Evolutionary conservation across 2,329 filamentous ascomycete genomes (phyloP).

Genomic region (Pseudofabraea citricarpa): DNA sequence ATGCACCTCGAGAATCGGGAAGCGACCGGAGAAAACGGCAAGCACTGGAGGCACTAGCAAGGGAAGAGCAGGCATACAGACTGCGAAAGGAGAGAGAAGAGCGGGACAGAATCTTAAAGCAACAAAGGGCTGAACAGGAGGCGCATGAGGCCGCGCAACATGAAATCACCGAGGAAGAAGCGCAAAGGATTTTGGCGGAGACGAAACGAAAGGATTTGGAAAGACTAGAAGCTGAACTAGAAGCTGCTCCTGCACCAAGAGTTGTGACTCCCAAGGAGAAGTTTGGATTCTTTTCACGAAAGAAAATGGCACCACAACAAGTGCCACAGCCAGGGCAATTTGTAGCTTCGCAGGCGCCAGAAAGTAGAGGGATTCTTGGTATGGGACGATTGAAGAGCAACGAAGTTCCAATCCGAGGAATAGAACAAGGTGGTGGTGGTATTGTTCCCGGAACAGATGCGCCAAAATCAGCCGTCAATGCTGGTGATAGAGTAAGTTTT

Average conservation of each 20-base stretch:
- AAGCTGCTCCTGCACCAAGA: slow-evolving; percentile 17
- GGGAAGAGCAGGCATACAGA: slow-evolving; percentile 9
- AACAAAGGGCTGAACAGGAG: slow-evolving; percentile 3
- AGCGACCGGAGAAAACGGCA: slow-evolving; percentile 15
- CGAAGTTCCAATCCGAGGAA: slow-evolving; percentile 10
- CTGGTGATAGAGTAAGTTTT: slow-evolving; percentile 64
- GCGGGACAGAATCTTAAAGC: slow-evolving; percentile 6
- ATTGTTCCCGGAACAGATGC: slow-evolving; percentile 60
- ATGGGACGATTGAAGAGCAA: slow-evolving; percentile 10
- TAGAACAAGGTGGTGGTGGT: slow-evolving; percentile 23
- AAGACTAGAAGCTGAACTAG: slow-evolving; percentile 24
- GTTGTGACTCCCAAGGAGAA: slow-evolving; percentile 20
- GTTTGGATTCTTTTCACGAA: slow-evolving; percentile 25
- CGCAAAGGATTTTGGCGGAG: slow-evolving; percentile 19
- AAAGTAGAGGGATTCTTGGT: too few relatives aligned
- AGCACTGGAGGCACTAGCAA: slow-evolving; percentile 12
- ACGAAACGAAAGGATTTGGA: slow-evolving; percentile 29
- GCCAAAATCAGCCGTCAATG: slow-evolving; percentile 75
- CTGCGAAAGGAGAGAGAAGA: slow-evolving; percentile 9
- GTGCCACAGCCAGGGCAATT: too few relatives aligned
- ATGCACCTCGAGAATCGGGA: slow-evolving; percentile 13
- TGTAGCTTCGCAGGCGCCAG: too few relatives aligned
- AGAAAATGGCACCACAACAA: slow-evolving; percentile 14
- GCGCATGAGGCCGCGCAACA: slow-evolving; percentile 6
- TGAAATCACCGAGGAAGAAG: slow-evolving; percentile 16